Evolutionary conservation across 2,329 filamentous ascomycete genomes (phyloP).

Genomic region (Bipolaris zeicola): DNA sequence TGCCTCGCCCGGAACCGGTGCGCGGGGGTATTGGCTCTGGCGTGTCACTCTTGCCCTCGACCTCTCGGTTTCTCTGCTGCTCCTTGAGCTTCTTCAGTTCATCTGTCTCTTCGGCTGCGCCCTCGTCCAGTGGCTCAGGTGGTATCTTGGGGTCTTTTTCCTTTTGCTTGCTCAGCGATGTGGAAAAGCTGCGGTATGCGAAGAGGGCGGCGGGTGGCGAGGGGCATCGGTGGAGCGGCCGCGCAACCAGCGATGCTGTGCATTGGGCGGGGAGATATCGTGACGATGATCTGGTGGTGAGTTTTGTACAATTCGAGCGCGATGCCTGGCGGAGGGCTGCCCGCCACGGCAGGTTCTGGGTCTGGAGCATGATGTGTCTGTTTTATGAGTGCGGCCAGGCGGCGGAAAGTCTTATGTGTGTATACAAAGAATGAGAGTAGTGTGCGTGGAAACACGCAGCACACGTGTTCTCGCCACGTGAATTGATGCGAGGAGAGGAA

Average conservation of each 20-base stretch:
- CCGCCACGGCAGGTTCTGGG: constrained; percentile 69
- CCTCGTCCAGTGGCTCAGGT: constrained; percentile 53
- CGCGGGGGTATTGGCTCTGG: constrained; percentile 59
- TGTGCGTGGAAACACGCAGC: constrained; percentile 3
- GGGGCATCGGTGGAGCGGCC: constrained; percentile 28
- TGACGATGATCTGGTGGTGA: constrained; percentile 33
- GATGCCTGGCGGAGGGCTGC: constrained; percentile 61
- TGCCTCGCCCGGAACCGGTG: constrained; percentile 62
- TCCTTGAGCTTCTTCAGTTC: constrained; percentile 50
- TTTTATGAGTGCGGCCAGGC: constrained; percentile 8
- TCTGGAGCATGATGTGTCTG: constrained; percentile 62
- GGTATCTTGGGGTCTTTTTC: constrained; percentile 59
- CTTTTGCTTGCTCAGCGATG: constrained; percentile 57
- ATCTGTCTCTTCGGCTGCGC: constrained; percentile 49
- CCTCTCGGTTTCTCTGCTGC: constrained; percentile 50
- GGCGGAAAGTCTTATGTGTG: constrained; percentile 3
- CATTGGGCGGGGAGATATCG: constrained; percentile 40
- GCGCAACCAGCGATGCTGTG: constrained; percentile 33
- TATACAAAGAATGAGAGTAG: constrained; percentile 10
- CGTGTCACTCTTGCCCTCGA: constrained; percentile 54
- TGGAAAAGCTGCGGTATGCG: constrained; percentile 47
- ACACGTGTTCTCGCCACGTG: constrained; percentile 9
- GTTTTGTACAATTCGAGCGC: constrained; percentile 47
- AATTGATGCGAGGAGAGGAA: constrained; percentile 12
- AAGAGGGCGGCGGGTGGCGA: constrained; percentile 42